Evolutionary conservation across 345 rosid species (phyloP).

Genomic region (Citrus hindsii): DNA sequence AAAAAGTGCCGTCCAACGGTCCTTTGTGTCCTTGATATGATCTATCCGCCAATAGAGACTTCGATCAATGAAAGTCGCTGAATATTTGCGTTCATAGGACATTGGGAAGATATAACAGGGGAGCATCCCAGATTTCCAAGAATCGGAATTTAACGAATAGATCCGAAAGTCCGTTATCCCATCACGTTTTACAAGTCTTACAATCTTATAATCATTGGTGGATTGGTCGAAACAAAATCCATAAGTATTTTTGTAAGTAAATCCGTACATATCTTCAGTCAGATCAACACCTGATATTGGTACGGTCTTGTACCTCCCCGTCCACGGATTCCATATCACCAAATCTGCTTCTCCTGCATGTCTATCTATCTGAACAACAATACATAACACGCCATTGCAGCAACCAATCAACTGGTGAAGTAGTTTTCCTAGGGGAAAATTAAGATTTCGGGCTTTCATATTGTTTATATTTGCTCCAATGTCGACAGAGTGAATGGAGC

Average conservation of each 20-base stretch:
- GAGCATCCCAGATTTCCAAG: not conserved
- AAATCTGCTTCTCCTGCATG: no score
- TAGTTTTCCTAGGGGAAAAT: no score
- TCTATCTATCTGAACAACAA: not conserved
- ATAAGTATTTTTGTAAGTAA: not conserved
- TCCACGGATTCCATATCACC: constrained; percentile 8
- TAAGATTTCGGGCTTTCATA: not conserved
- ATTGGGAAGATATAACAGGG: no score
- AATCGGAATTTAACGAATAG: not conserved
- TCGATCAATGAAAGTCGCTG: not conserved
- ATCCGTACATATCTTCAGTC: no score
- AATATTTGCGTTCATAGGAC: no score
- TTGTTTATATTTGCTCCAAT: no score
- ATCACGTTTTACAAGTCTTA: not conserved
- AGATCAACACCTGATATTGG: not conserved
- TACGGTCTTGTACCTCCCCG: not conserved
- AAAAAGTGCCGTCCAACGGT: not conserved
- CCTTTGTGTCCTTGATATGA: not conserved
- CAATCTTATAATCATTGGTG: not conserved
- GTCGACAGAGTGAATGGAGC: not conserved
- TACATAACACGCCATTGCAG: not conserved
- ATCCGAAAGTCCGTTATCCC: not conserved
- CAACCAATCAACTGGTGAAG: not conserved
- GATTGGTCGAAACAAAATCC: not conserved
- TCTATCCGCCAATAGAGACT: not conserved